These are phyloP conservation scores for Lenzites betulinus DNA, from an alignment of 768 basidiomycete species.

Conservation along the genomic window DNA sequence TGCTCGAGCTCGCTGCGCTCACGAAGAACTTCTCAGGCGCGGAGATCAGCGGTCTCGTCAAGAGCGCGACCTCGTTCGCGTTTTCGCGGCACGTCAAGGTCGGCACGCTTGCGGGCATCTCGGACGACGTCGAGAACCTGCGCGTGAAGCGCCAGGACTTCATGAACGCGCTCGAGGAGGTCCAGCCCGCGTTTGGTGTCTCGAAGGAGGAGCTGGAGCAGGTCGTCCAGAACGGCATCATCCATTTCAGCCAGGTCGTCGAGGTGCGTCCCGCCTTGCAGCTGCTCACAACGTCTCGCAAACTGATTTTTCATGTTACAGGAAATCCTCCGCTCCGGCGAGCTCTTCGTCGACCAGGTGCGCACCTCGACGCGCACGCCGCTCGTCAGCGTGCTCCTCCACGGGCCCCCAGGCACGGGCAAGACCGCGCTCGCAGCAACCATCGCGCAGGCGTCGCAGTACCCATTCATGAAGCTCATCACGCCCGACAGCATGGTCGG, in stretches of 20 bases:
- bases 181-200: slow-evolving; percentile 96
- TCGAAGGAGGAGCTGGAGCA: slow-evolving; percentile 93
- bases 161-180: slow-evolving; percentile 87
- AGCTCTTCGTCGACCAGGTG: slow-evolving; percentile 92
- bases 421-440: slow-evolving; percentile 95
- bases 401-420: slow-evolving; percentile 88
- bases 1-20: slow-evolving; percentile 73
- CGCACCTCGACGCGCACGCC: slow-evolving; percentile 87
- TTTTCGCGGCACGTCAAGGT: slow-evolving; percentile 98
- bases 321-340: slow-evolving; percentile 86
- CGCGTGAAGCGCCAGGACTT: slow-evolving; percentile 88
- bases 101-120: slow-evolving; percentile 95
- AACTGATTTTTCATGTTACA: slow-evolving; percentile 33
- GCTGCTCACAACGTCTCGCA: background rate
- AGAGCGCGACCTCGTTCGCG: slow-evolving; percentile 97
- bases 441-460: slow-evolving; percentile 91
- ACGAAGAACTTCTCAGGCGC: slow-evolving; percentile 99
- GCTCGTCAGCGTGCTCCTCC: slow-evolving; percentile 85
- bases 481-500: slow-evolving; percentile 98
- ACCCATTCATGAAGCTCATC: slow-evolving; percentile 97
- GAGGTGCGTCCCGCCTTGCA: slow-evolving; percentile 57
- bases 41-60: slow-evolving; percentile 93
- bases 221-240: slow-evolving; percentile 96
- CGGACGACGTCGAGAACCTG: slow-evolving; percentile 92
- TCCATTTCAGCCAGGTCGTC: slow-evolving; percentile 74